Evolutionary conservation across 306 rosid species (phyloP).

Genomic region (Prunus davidiana): DNA sequence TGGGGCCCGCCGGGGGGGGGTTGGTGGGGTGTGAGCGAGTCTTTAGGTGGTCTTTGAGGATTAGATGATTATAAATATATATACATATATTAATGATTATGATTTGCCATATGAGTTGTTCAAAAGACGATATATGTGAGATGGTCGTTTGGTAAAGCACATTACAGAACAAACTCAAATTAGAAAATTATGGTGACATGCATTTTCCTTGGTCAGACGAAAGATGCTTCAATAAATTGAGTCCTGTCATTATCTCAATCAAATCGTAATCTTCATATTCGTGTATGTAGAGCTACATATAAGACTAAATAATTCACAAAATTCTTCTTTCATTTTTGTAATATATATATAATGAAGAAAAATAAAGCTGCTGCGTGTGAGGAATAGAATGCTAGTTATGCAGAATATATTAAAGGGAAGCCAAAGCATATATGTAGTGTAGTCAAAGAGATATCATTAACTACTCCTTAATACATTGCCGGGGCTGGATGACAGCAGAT

Average conservation of each 20-base stretch:
- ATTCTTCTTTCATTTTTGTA: neutral
- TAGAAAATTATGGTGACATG: neutral
- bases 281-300: neutral
- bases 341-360: neutral
- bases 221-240: neutral
- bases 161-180: neutral
- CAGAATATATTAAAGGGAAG: neutral
- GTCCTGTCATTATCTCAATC: neutral
- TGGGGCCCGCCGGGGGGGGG: neutral
- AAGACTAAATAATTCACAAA: neutral
- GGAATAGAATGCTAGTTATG: neutral
- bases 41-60: neutral
- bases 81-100: constrained; percentile 4
- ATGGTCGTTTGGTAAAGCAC: constrained; percentile 22
- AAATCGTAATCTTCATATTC: neutral
- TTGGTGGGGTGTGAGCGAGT: neutral
- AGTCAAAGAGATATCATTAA: constrained; percentile 16
- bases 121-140: neutral
- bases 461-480: constrained; percentile 16
- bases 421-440: neutral
- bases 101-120: constrained; percentile 9
- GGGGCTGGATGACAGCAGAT: constrained; percentile 20
- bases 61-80: neutral
- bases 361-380: neutral
- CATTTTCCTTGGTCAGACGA: neutral